These are phyloP conservation scores for Ascochyta viciae-villosae DNA, from an alignment of 2,329 filamentous ascomycete species.

Conservation along the genomic window DNA sequence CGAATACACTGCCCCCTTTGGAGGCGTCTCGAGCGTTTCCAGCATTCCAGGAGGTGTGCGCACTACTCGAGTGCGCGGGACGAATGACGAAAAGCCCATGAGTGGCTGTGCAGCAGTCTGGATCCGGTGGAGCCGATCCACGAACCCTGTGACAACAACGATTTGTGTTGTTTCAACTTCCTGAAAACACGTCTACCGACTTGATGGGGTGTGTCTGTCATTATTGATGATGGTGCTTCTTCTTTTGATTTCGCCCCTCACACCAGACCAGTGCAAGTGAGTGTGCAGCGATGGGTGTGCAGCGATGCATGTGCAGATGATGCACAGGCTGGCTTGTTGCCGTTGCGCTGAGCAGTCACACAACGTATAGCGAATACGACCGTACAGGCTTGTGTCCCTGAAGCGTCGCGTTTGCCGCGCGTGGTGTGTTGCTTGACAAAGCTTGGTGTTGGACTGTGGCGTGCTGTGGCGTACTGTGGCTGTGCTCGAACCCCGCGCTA, in stretches of 20 bases:
- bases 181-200: background rate
- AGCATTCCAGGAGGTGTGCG: slow-evolving; percentile 8
- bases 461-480: background rate
- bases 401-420: slow-evolving; percentile 1
- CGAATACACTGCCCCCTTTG: slow-evolving; percentile 13
- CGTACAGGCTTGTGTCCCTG: background rate
- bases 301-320: background rate
- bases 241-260: background rate
- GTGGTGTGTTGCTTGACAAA: background rate
- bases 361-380: background rate
- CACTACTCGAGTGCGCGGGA: background rate
- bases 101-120: slow-evolving; percentile 19
- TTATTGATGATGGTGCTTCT: background rate
- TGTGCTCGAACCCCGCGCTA: slow-evolving; percentile 6
- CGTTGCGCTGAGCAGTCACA: background rate
- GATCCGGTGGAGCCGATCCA: slow-evolving; percentile 13
- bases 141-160: background rate
- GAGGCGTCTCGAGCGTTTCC: slow-evolving; percentile 8
- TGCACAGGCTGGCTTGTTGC: background rate
- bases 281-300: background rate
- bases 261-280: background rate
- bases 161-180: background rate
- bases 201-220: background rate
- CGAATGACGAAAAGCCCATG: slow-evolving; percentile 7
- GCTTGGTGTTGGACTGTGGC: background rate